phyloP scores from a whole-genome alignment of 495 filamentous ascomycete genomes.

The Beverwykella pulmonaria region DNA sequence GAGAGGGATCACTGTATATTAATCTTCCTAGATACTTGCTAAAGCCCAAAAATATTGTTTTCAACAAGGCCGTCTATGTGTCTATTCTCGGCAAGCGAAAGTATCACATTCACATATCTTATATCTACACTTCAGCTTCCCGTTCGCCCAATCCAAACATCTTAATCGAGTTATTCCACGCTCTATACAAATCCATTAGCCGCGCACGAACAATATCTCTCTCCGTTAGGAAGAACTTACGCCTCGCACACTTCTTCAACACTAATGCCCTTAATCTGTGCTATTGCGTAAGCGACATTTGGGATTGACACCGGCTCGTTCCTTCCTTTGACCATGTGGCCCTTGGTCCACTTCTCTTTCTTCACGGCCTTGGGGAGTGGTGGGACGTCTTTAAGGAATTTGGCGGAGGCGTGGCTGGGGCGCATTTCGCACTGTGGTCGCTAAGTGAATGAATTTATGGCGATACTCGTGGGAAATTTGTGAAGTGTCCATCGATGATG shows the following conservation, averaged over 20 bases:
- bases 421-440: slow-evolving; percentile 64
- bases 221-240: no score
- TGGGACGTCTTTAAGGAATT: slow-evolving; percentile 53
- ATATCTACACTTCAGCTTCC: no score
- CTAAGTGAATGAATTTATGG: neutral
- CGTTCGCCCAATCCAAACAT: slow-evolving; percentile 39
- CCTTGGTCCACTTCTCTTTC: slow-evolving; percentile 89
- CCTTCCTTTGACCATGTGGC: slow-evolving; percentile 82
- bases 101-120: no score
- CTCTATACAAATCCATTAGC: slow-evolving; percentile 11
- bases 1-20: no score
- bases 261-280: slow-evolving; percentile 74
- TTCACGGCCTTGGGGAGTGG: slow-evolving; percentile 62
- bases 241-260: slow-evolving; percentile 84
- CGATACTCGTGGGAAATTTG: no score
- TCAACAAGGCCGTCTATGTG: no score
- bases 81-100: no score
- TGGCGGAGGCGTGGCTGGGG: slow-evolving; percentile 64
- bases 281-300: slow-evolving; percentile 83
- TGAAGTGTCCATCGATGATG: no score
- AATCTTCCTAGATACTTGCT: no score
- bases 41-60: no score
- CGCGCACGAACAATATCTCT: no score
- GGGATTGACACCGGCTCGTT: slow-evolving; percentile 88
- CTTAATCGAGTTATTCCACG: slow-evolving; percentile 36